Evolutionary conservation across 805 yeast genomes (phyloP), one percentile per base, ranked within the genome.

Genomic region (Candida chauliodis): DNA sequence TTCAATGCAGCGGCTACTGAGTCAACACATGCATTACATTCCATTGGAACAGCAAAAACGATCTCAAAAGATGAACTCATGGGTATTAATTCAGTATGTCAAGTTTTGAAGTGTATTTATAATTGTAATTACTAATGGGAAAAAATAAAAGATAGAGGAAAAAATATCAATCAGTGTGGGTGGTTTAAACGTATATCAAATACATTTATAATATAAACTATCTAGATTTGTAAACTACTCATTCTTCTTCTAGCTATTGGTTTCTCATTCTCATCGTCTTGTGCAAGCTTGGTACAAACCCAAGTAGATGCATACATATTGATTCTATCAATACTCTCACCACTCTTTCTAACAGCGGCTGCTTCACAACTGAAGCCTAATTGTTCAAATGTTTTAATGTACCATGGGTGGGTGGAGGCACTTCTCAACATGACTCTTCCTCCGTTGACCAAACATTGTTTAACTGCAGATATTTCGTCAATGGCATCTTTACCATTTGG

Each of bases 271-370:
- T 26, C 31, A 25, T 44, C 50, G 31, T 42, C 50, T n/a, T 22
- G 36, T 14, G 30, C 45, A 9, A 37, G 18, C 55, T 84, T 84
- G 20, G 81, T 79, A 57, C 90, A 82, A 14, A 86, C 77, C 95
- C 95, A 85, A 2, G 95, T 84, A 2, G 91, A 82, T 3, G 95
- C 93, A 56, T 85, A 85, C 95, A 85, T 85, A 60, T 86, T 85
- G 46, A 79, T 83, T 47, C 95, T 71, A 57, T 85, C 95, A 56
- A 85, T 85, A 41, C 84, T 69, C 38, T 67, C 62, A 7, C 86
- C 86, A 15, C 80, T 59, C 37, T 63, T 57, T 60, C 95, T 74
- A 16, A 80, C 69, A 11, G 81, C 90, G 14, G 82, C 91, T 10
- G 91, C 75, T 40, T 73, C 69, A 59, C 90, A 81, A 31, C 51